These are phyloP conservation scores for Conticribra guillardii DNA, from an alignment of 108 stramenopile genomes.

Conservation along the genomic window DNA sequence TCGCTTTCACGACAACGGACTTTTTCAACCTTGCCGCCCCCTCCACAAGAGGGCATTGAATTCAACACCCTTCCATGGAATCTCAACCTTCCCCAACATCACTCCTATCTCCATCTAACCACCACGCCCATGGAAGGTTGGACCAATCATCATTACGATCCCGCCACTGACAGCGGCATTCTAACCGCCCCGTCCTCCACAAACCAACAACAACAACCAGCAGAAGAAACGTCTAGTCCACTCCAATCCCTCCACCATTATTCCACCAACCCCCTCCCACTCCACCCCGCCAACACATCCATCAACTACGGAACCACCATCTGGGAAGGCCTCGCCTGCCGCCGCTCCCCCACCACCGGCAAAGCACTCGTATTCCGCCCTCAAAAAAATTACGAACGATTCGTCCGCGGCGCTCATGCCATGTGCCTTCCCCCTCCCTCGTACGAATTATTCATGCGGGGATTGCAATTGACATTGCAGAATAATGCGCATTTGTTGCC, in stretches of 20 bases:
- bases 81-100: constrained; percentile 75
- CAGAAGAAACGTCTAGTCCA: background rate
- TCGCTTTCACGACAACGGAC: background rate
- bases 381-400: constrained; percentile 72
- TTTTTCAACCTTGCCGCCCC: constrained; percentile 13
- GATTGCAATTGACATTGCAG: constrained; percentile 64
- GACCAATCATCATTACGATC: constrained; percentile 73
- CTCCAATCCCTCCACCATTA: constrained; percentile 60
- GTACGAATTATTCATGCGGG: constrained; percentile 72
- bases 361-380: constrained; percentile 78
- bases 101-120: constrained; percentile 73
- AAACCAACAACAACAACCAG: background rate
- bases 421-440: constrained; percentile 75
- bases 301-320: constrained; percentile 87
- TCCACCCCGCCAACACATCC: constrained; percentile 75
- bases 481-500: constrained; percentile 73
- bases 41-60: constrained; percentile 69
- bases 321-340: constrained; percentile 89
- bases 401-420: constrained; percentile 66
- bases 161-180: constrained; percentile 53
- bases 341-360: constrained; percentile 59
- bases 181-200: constrained; percentile 37
- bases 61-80: constrained; percentile 84
- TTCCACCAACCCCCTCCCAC: constrained; percentile 48
- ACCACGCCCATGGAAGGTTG: constrained; percentile 60